Evolutionary conservation across 331 rosid species (phyloP).

Genomic region (Malus hybrid): DNA sequence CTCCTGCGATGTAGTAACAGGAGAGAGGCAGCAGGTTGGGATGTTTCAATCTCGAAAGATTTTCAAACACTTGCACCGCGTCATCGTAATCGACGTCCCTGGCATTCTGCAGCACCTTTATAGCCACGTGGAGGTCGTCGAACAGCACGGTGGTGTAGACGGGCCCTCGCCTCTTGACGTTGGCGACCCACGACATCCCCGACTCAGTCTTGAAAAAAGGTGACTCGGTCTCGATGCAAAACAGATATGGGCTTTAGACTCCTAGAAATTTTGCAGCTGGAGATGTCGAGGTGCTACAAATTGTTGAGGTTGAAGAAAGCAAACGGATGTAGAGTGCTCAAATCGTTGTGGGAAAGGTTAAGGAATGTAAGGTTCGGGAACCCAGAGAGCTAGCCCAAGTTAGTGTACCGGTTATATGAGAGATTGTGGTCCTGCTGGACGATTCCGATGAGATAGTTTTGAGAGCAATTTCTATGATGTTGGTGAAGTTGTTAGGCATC

Average conservation of each 20-base stretch:
- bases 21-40: slow-evolving; percentile 79
- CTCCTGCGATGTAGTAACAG: slow-evolving; percentile 90
- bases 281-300: slow-evolving; percentile 44
- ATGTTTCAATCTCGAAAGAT: slow-evolving; percentile 58
- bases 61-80: slow-evolving; percentile 53
- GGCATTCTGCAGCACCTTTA: slow-evolving; percentile 73
- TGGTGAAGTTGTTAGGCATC: too few relatives aligned
- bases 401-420: slow-evolving; percentile 69
- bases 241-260: slow-evolving; percentile 48
- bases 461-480: too few relatives aligned
- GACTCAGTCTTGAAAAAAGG: slow-evolving; percentile 70
- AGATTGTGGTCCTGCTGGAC: slow-evolving; percentile 44
- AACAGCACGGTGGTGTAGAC: slow-evolving; percentile 74
- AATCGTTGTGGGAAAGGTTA: slow-evolving; percentile 54
- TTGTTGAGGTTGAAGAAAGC: slow-evolving; percentile 45
- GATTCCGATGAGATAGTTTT: too few relatives aligned
- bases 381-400: slow-evolving; percentile 40
- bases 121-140: slow-evolving; percentile 90
- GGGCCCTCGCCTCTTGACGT: slow-evolving; percentile 84
- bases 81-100: slow-evolving; percentile 44
- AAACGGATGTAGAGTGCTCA: slow-evolving; percentile 38
- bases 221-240: slow-evolving; percentile 69
- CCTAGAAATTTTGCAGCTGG: slow-evolving; percentile 54
- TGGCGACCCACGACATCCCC: slow-evolving; percentile 86
- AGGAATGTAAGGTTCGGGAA: slow-evolving; percentile 38